phyloP scores from a whole-genome alignment of 2,329 filamentous ascomycete genomes.

The Aspergillus sp. region DNA sequence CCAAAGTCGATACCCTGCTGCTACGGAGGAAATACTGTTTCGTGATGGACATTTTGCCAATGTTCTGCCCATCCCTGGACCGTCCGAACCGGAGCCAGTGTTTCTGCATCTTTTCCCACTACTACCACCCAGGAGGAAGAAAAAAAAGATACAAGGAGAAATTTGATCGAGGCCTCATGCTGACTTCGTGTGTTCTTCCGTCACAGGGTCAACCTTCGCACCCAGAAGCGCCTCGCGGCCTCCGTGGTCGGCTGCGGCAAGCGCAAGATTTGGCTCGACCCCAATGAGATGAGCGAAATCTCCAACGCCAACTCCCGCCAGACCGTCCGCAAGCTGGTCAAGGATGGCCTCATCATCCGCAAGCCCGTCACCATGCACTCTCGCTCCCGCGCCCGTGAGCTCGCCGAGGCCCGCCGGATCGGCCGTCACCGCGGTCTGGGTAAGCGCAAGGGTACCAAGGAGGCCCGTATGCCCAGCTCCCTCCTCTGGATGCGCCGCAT shows the following conservation, averaged over 20 bases:
- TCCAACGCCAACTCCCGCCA: conserved; percentile 99
- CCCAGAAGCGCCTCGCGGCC: conserved; percentile 99
- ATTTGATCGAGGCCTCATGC: conserved; percentile 29
- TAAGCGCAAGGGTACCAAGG: conserved; percentile 99
- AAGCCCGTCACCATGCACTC: conserved; percentile 99
- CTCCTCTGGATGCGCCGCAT: conserved; percentile 99
- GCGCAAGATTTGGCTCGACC: conserved; percentile 99
- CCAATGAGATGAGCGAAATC: conserved; percentile 99
- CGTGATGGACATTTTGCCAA: conserved; percentile 24
- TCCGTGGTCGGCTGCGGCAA: conserved; percentile 98
- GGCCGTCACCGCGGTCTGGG: conserved; percentile 98
- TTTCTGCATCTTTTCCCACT: conserved; percentile 11
- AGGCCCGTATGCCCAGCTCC: conserved; percentile 99
- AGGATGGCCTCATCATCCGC: conserved; percentile 99
- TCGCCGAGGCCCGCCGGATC: conserved; percentile 91
- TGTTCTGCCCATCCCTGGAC: conserved; percentile 12
- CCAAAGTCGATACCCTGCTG: conserved; percentile 24
- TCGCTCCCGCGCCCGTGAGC: conserved; percentile 90
- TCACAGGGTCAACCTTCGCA: conserved; percentile 96
- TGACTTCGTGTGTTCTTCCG: conserved; percentile 37
- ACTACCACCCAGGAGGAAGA: background rate
- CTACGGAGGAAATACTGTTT: conserved; percentile 26
- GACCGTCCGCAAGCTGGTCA: conserved; percentile 98
- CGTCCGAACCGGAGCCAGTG: conserved; percentile 16
- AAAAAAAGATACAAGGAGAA: background rate